Base-by-base conservation (phyloP, 2,329 filamentous ascomycete species). In the Penicillium polonicum region DNA sequence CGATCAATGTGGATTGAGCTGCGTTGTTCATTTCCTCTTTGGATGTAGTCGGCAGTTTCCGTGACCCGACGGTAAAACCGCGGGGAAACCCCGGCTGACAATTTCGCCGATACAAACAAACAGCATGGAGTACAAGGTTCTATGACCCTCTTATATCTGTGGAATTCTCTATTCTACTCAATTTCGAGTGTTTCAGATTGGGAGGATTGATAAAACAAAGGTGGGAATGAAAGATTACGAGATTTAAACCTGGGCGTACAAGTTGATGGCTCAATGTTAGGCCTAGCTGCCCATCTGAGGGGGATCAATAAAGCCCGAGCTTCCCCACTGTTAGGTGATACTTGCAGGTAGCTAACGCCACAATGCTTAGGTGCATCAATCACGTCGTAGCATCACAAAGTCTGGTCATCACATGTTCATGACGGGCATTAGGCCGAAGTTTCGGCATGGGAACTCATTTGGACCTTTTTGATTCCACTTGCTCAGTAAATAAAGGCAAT, bases 41-140 rank as follows among this genome's bases (percentile, higher is more conserved):
- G 25, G 41, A 35, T 4, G 41, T 19, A 35, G 39, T 56, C 48
- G 48, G 48, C 17, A 45, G 53, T 52, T 39, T 31, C 15, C 53
- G 13, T 36, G 33, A 56, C n/a, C 15, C 25, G 27, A 36, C 54
- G 54, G 54, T 19, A 46, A 56, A 56, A 56, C 54, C 23, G 7
- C 54, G 54, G 54, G 31, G 54, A 56, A 56, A 52, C 41, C 39
- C 54, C 54, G 54, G 53, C 8, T 52, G 13, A 19, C 39, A 21
- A 9, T 38, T 56, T 56, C 46, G 41, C 48, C 39, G 53, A 45
- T 39, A 27, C 15, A 33, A 44, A 27, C 23, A 44, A n/a, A n/a
- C 23, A 23, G 12, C 9, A n/a, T 7, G 17, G 6, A 35, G 33
- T 35, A 17, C 33, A 35, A 35, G 15, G 33, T 35, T 35, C 33